Base-by-base conservation (phyloP, 106 monocot species). In the Vanilla planifolia region DNA sequence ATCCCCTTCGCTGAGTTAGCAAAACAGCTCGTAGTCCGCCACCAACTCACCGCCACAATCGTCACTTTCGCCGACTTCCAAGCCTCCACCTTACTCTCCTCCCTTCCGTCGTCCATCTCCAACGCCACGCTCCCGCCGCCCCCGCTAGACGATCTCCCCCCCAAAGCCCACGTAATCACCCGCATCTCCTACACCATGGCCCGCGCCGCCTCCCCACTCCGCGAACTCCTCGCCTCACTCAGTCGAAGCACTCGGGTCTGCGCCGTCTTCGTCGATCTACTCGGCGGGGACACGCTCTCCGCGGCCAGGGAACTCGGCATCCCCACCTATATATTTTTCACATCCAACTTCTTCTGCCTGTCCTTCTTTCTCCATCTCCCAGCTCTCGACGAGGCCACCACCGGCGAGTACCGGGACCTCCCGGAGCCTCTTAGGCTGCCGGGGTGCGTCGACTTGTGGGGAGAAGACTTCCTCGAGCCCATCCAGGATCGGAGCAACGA, bases 41-140 rank as follows among this genome's bases (percentile, higher is more conserved):
- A 89, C 51, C 44, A 64, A 44, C 60, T 77, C 77, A 51, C 80
- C 32, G 68, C 52, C 56, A 83, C 83, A 46, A 28, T 89, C 71
- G 23, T 82, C 71, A 67, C 65, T 67, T 43, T 40, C 43, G 21
- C 46, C 60, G 61, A 57, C 62, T 50, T 14, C 69, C 43, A 28
- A 20, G 32, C 69, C 43, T 8, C 30, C 25, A 26, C 69, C 48
- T 22, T 76, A 43, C 66, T 88, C 62, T 43, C 66, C 64, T 25
- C 80, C 32, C 83, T 79, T 32, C 70, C 74, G 8, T 1, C 32
- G 58, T n/a, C 32, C 65, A 56, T 84, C 64, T 21, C 75, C 45
- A 28, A 58, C 45, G 8, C 73, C 59, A 16, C 51, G 3, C 75
- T 85, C 51, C 80, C 84, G 10, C 19, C 62, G n/a, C 20, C 69